Conservation (phyloP, 2,329 filamentous ascomycete genomes). For the Teratosphaeria epicoccoides region DNA sequence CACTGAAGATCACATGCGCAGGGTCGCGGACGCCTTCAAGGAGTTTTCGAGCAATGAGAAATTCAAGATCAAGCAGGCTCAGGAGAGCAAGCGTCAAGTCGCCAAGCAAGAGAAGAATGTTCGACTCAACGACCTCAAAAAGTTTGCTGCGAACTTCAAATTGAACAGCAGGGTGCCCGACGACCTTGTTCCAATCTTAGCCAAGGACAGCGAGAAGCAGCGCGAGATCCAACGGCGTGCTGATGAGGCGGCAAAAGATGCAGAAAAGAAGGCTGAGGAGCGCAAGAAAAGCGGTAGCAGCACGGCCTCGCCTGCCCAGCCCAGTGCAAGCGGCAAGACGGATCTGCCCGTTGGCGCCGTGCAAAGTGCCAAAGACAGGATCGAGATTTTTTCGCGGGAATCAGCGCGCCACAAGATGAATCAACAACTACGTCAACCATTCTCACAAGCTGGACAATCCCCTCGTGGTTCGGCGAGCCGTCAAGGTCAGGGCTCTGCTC, state of each 20-base stretch:
- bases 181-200: constrained; percentile 87
- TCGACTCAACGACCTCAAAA: constrained; percentile 88
- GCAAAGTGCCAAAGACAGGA: background rate
- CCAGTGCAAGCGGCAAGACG: constrained; percentile 1
- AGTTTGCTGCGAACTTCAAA: constrained; percentile 90
- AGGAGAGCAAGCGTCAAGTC: constrained; percentile 46
- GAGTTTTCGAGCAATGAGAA: constrained; percentile 54
- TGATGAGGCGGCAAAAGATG: constrained; percentile 57
- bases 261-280: constrained; percentile 37
- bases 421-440: background rate
- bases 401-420: background rate
- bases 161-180: constrained; percentile 82
- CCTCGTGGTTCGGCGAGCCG: constrained; percentile 10
- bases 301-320: constrained; percentile 13
- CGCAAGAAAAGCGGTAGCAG: constrained; percentile 14
- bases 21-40: constrained; percentile 53
- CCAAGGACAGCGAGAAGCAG: constrained; percentile 93
- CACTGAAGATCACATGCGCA: constrained; percentile 50
- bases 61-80: constrained; percentile 43
- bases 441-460: constrained; percentile 4
- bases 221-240: constrained; percentile 86
- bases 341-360: background rate
- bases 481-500: background rate
- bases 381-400: background rate
- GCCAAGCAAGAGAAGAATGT: constrained; percentile 70